Evolutionary conservation across 2,329 filamentous ascomycete genomes (phyloP).

Genomic region (Paecilomyces formosus): DNA sequence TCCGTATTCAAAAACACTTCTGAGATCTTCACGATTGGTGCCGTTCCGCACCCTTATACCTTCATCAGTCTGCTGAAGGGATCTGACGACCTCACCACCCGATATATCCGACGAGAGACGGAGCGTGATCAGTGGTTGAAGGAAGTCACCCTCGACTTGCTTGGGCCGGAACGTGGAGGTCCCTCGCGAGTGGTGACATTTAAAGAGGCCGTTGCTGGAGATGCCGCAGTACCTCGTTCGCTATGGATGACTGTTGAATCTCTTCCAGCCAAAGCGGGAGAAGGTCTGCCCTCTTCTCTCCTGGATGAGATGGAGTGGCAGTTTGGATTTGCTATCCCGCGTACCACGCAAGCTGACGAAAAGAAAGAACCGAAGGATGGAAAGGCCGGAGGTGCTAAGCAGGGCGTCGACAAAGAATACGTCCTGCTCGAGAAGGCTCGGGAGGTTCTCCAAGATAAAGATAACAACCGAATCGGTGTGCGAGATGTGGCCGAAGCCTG

Average conservation of each 20-base stretch:
- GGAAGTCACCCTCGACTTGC: constrained; percentile 60
- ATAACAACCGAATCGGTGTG: constrained; percentile 30
- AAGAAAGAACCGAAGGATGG: constrained; percentile 26
- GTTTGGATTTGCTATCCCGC: constrained; percentile 76
- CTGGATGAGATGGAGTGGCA: constrained; percentile 73
- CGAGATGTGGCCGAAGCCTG: constrained; percentile 42
- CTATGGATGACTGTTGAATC: constrained; percentile 77
- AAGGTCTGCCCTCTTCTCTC: constrained; percentile 46
- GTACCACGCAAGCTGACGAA: constrained; percentile 31
- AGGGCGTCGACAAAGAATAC: constrained; percentile 36
- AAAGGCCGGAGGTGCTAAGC: constrained; percentile 28
- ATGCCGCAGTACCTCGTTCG: constrained; percentile 55
- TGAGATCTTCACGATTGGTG: constrained; percentile 71
- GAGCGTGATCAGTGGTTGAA: constrained; percentile 72
- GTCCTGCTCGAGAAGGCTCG: constrained; percentile 45
- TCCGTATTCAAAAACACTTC: constrained; percentile 64
- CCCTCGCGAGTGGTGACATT: constrained; percentile 62
- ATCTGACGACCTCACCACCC: constrained; percentile 52
- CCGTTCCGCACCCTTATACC: constrained; percentile 87
- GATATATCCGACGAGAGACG: constrained; percentile 60
- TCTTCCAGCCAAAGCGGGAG: constrained; percentile 37
- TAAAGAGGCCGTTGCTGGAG: constrained; percentile 73
- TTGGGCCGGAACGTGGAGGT: constrained; percentile 56
- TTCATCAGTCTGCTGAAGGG: constrained; percentile 59
- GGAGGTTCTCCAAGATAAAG: constrained; percentile 34